Percentiles rank a stretch among this genome's conserved stretches.
phyloP scores from a whole-genome alignment of 306 rosid genomes.

The Coriaria nepalensis region DNA sequence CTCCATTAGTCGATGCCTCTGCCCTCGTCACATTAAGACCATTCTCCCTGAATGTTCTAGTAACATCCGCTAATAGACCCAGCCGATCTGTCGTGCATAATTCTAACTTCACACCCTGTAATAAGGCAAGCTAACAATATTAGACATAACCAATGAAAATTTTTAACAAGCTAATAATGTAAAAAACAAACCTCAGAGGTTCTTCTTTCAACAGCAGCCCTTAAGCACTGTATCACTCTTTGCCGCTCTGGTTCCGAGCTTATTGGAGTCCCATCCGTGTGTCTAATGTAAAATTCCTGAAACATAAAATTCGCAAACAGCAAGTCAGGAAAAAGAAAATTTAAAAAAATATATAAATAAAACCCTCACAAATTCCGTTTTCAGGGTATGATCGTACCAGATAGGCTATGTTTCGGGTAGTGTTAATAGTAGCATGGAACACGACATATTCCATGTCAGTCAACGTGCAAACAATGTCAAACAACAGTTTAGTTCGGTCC shows the following conservation, averaged over 20 bases:
- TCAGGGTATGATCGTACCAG: conserved; percentile 33
- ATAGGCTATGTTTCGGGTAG: conserved; percentile 36
- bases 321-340: background rate
- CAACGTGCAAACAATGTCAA: conserved; percentile 71
- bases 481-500: conserved; percentile 66
- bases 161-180: background rate
- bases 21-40: conserved; percentile 82
- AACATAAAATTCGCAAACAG: background rate
- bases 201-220: conserved; percentile 79
- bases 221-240: conserved; percentile 74
- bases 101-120: conserved; percentile 76
- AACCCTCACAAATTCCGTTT: background rate
- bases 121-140: background rate
- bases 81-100: conserved; percentile 43
- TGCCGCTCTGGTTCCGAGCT: conserved; percentile 88
- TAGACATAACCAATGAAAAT: background rate
- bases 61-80: conserved; percentile 73
- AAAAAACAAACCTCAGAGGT: conserved; percentile 47
- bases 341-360: conserved; percentile 6
- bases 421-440: conserved; percentile 72
- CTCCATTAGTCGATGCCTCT: conserved; percentile 47
- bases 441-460: conserved; percentile 93
- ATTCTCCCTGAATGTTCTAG: conserved; percentile 82
- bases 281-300: conserved; percentile 87
- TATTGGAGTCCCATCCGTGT: conserved; percentile 85